A percentile compares a stretch with the other conserved stretches of the same genome.
phyloP scores from a whole-genome alignment of 306 rosid genomes.

The Quercus aquifolioides region DNA sequence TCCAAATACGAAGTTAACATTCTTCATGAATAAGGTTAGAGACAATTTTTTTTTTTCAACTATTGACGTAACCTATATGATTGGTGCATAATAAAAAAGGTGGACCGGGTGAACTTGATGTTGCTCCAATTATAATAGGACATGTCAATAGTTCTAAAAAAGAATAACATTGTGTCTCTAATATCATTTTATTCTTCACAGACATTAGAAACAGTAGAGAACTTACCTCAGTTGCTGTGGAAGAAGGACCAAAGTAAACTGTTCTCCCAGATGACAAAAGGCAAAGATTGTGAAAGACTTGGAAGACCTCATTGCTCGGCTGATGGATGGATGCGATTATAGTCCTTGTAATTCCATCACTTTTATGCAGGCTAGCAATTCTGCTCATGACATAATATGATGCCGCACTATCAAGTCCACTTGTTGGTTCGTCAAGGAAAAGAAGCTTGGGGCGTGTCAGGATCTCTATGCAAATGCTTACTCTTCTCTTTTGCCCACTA shows the following conservation, averaged over 20 bases:
- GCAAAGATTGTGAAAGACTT: background rate
- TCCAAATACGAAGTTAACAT: background rate
- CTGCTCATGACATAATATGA: background rate
- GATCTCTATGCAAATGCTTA: constrained; percentile 49
- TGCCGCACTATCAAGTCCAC: constrained; percentile 8
- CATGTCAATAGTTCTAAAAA: too few species aligned
- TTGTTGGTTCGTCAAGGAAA: constrained; percentile 52
- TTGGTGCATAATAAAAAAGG: too few species aligned
- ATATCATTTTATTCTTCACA: too few species aligned
- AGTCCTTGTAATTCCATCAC: background rate
- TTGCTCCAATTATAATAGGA: too few species aligned
- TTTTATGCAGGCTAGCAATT: background rate
- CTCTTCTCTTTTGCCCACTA: constrained; percentile 47
- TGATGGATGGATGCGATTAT: background rate
- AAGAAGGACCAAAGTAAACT: background rate
- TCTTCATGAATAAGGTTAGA: too few species aligned
- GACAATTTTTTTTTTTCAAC: too few species aligned
- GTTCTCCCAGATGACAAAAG: background rate
- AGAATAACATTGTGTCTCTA: too few species aligned
- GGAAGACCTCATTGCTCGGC: background rate
- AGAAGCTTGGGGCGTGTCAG: constrained; percentile 39
- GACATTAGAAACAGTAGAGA: background rate
- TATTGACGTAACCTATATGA: too few species aligned
- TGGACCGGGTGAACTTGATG: too few species aligned
- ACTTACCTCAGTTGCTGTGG: background rate